Evolutionary conservation across 352 stramenopile genomes (phyloP).

Genomic region (Globisporangium perplexum): DNA sequence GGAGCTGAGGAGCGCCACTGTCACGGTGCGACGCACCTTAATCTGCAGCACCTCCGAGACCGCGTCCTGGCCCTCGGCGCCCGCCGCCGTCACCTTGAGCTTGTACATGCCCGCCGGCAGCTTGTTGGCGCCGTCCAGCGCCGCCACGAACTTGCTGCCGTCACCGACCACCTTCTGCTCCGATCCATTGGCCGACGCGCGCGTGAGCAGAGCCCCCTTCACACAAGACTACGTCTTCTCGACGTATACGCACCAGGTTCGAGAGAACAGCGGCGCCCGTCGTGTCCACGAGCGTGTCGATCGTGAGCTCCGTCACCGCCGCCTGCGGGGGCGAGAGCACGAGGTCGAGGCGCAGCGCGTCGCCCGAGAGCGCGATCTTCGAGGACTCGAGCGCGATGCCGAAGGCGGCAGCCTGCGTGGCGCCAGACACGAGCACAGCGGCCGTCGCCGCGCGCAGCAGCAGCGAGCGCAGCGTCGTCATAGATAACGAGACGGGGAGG

Average conservation of each 20-base stretch:
- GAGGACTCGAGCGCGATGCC: conserved; percentile 37
- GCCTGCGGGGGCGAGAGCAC: conserved; percentile 47
- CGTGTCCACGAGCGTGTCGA: conserved; percentile 71
- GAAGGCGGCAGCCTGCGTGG: conserved; percentile 23
- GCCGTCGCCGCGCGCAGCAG: conserved; percentile 14
- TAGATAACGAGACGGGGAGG: not conserved
- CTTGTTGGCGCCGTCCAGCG: conserved; percentile 33
- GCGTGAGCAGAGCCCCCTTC: not conserved
- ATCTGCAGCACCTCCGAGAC: conserved; percentile 63
- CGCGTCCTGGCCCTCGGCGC: conserved; percentile 29
- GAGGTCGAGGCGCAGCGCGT: conserved; percentile 45
- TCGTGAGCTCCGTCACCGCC: conserved; percentile 43
- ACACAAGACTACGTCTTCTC: too few species aligned
- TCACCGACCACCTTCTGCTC: conserved; percentile 54
- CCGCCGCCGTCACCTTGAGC: conserved; percentile 59
- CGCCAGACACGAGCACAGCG: conserved; percentile 12
- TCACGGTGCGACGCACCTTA: conserved; percentile 45
- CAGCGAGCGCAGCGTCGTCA: conserved; percentile 15
- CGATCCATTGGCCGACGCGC: not conserved
- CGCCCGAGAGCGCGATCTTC: conserved; percentile 36
- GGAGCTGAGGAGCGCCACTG: too few species aligned
- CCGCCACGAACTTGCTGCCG: conserved; percentile 50
- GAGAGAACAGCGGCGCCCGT: conserved; percentile 46
- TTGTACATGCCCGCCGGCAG: conserved; percentile 71
- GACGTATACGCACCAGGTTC: conserved; percentile 35